phyloP scores from a whole-genome alignment of 495 filamentous ascomycete species.

The Stereocaulon alpinum region DNA sequence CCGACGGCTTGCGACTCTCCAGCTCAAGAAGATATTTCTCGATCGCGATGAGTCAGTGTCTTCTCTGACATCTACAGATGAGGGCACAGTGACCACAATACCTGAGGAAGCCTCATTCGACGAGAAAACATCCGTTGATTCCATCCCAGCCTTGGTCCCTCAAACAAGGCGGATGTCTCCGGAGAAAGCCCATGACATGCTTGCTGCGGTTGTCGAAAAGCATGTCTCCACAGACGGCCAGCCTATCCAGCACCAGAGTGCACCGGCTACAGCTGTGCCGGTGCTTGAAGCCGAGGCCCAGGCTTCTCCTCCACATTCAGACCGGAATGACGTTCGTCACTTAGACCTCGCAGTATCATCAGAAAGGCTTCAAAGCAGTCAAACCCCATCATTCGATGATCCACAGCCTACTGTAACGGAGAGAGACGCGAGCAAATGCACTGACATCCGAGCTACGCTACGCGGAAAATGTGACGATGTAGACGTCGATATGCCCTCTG shows the following conservation, averaged over 20 bases:
- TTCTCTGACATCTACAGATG: conserved; percentile 55
- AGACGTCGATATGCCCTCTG: neutral
- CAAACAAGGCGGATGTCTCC: conserved; percentile 45
- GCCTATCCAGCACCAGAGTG: conserved; percentile 20
- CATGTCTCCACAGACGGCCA: conserved; percentile 35
- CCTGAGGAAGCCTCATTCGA: conserved; percentile 30
- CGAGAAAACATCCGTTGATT: conserved; percentile 34
- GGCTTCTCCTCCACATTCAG: neutral
- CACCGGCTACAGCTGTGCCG: conserved; percentile 7
- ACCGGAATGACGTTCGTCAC: conserved; percentile 49
- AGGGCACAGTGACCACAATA: conserved; percentile 33
- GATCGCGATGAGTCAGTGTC: conserved; percentile 70
- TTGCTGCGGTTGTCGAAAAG: conserved; percentile 61
- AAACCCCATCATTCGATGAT: neutral
- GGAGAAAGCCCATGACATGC: conserved; percentile 56
- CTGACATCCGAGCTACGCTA: neutral
- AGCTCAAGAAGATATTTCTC: conserved; percentile 90
- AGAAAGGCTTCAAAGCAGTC: neutral
- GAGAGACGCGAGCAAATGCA: neutral
- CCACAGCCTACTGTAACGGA: neutral
- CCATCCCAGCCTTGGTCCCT: conserved; percentile 26
- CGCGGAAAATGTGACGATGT: neutral
- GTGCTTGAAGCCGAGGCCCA: neutral
- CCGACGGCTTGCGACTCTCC: conserved; percentile 75
- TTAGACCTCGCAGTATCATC: conserved; percentile 58